Evolutionary conservation across 441 rosid species (phyloP), one percentile per base, ranked within the genome.

Genomic region (Mallotus japonicus): DNA sequence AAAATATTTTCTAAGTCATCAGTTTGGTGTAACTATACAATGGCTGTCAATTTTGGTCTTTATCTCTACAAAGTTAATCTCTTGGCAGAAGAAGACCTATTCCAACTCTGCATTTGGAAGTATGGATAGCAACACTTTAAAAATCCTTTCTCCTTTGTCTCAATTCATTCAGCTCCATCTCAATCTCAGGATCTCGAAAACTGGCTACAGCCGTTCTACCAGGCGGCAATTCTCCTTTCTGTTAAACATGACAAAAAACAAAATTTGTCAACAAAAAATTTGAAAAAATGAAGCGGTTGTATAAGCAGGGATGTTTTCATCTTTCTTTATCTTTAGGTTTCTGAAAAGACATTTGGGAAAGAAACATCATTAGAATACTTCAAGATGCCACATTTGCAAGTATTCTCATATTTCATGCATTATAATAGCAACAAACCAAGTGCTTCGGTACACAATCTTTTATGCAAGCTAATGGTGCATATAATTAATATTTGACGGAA

Each of bases 221-320:
- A 0, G 92, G 86, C 8, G 93, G 96, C 59, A 90, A 87, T 60
- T 86, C 91, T 71, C 91, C 91, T 87, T 84, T 88, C 90, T 90
- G 87, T 71, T 68, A 47, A 14, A 20, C 71, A 54, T 40, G 50
- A 37, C n/a, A 69, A n/a, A 19, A 28, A 28, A 28, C 32, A 28
- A 28, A 28, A 28, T 28, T 28, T 49, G 51, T 49, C 51, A 16
- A 8, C 50, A 77, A 50, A 62, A 28, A 54, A n/a, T 28, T 19
- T 20, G 61, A 22, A 20, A 22, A 28, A 28, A 28, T 28, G 32
- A 28, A 28, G 16, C 24, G 14, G 13, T 54, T 56, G 37, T 40
- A 37, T 19, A 37, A 6, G 9, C 11, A 28, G 9, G 12, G 5
- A 22, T 37, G 40, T 46, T 66, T 15, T 7, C 44, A 15, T 10